These are phyloP conservation scores for Solanum habrochaites DNA, from an alignment of 257 asterid species.

Conservation along the genomic window DNA sequence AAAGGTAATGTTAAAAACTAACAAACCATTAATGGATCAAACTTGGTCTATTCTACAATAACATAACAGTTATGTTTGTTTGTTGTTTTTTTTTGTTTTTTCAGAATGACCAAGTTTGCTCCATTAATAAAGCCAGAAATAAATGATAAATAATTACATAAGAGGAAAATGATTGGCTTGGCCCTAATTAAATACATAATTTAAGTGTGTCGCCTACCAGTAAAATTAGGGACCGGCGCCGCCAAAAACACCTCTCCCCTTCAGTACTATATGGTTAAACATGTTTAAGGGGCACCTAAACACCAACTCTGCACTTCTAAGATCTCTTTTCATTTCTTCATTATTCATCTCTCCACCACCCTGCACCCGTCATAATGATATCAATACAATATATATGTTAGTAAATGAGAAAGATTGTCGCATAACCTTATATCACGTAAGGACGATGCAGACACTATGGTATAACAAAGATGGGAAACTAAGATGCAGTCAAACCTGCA, in stretches of 20 bases:
- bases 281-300: constrained; percentile 75
- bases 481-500: neutral
- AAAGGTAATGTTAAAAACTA: neutral
- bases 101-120: constrained; percentile 80
- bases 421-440: too few species aligned
- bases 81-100: neutral
- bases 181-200: neutral
- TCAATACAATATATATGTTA: neutral
- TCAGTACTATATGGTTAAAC: constrained; percentile 61
- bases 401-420: neutral
- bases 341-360: neutral
- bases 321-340: constrained; percentile 43
- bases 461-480: neutral
- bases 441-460: too few species aligned
- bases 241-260: constrained; percentile 63
- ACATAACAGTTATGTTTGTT: neutral
- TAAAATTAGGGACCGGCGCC: constrained; percentile 52
- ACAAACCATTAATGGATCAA: constrained; percentile 53
- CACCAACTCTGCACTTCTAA: constrained; percentile 70
- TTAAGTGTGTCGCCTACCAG: constrained; percentile 21
- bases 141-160: neutral
- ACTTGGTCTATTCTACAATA: constrained; percentile 62
- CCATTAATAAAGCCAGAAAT: constrained; percentile 36
- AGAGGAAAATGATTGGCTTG: neutral
- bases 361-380: neutral